Evolutionary conservation across 2,329 filamentous ascomycete species (phyloP), one percentile per base, ranked within the genome.

Genomic region (Fusarium proliferatum): DNA sequence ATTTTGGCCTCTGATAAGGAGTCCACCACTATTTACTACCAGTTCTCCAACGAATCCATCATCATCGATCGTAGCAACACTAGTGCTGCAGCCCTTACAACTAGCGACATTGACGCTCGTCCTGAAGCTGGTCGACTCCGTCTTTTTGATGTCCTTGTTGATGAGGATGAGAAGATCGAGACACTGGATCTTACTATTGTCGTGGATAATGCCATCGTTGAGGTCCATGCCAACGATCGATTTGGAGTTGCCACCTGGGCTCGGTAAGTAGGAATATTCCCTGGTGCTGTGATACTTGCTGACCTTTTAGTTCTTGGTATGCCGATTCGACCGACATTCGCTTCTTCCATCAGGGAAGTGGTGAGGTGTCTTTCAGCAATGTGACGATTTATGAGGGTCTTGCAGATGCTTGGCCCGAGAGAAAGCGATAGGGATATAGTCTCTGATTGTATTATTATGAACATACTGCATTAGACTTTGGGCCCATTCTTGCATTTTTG

Each of bases 201-300:
- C 9, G 82, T 85, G 2, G 84, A 82, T 51, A 82, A 82, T 48
- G 73, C 80, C 6, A 70, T 82, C 28, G 73, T 82, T 12, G 81
- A 85, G 66, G 79, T 85, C 1, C 81, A 84, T 61, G 83, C 82
- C 13, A 85, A 85, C 43, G 79, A 81, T 36, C 73, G 84, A 11
- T 85, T 85, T 59, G 83, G 79, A 6, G 38, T 85, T 26, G 82
- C 83, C 56, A 85, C 84, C 9, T 85, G 84, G 84, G 80, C 81
- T 57, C 79, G 82, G 82, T 84, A 80, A 77, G 82, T 65, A 45
- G 57, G n/a, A 8, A 34, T 33, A 15, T 23, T 8, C 34, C 15
- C 17, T 45, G 5, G 1, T 13, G 2, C 17, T 26, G 12, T 60
- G 21, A 10, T 51, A 28, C 71, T 19, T 65, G 60, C 77, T 77